Evolutionary conservation across 2,329 filamentous ascomycete genomes (phyloP).

Genomic region (Domatiomyces catenatus): DNA sequence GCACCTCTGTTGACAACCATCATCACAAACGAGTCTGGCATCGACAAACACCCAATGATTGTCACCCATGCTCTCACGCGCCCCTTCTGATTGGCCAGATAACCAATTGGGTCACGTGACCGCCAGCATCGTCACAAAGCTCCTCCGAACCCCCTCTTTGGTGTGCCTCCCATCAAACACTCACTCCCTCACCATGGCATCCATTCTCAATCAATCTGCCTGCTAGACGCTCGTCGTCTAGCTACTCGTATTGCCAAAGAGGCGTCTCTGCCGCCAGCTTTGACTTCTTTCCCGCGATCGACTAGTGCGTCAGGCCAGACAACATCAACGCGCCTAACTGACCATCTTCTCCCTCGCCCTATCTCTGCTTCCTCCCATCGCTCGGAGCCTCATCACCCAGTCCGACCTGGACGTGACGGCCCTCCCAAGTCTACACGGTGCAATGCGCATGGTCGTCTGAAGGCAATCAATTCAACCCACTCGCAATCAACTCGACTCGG

Average conservation of each 20-base stretch:
- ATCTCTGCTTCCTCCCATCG: not conserved
- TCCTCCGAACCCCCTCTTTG: not conserved
- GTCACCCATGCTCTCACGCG: not conserved
- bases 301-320: slow-evolving; percentile 25
- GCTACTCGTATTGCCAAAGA: slow-evolving; percentile 27
- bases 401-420: not conserved
- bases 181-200: slow-evolving; percentile 18
- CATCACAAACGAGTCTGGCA: not conserved
- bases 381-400: not conserved
- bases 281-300: slow-evolving; percentile 30
- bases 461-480: slow-evolving; percentile 1
- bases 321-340: slow-evolving; percentile 5
- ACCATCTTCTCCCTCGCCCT: not conserved
- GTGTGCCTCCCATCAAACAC: not conserved
- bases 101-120: not conserved
- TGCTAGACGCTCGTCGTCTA: slow-evolving; percentile 33
- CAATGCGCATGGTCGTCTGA: not conserved
- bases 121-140: not conserved
- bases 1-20: not conserved
- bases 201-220: slow-evolving; percentile 14
- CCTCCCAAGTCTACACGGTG: not conserved
- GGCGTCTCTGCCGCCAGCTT: slow-evolving; percentile 31
- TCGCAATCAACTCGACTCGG: not conserved
- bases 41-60: no score
- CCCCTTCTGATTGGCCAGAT: not conserved